phyloP scores from a whole-genome alignment of 768 basidiomycete species.

The Lentinula aciculospora region DNA sequence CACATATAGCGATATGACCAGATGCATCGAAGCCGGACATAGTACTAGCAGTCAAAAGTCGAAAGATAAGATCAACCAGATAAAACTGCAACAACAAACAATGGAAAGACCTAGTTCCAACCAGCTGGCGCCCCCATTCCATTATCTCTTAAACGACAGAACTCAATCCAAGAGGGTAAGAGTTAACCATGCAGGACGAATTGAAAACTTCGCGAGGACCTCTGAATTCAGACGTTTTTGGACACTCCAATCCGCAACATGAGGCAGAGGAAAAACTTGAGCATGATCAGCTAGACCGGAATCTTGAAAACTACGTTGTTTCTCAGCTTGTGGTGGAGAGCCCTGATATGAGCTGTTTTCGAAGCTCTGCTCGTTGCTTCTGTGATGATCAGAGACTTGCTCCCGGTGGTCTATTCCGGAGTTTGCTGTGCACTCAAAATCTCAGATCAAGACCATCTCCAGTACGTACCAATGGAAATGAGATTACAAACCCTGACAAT shows the following conservation, averaged over 20 bases:
- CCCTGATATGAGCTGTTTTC: no score
- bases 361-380: no score
- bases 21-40: constrained; percentile 90
- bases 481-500: constrained; percentile 65
- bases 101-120: constrained; percentile 91
- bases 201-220: constrained; percentile 81
- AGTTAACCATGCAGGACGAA: constrained; percentile 67
- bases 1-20: constrained; percentile 86
- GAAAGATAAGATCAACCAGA: background rate
- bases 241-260: constrained; percentile 92
- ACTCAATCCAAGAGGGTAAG: constrained; percentile 5
- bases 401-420: no score
- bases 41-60: constrained; percentile 86
- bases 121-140: constrained; percentile 81
- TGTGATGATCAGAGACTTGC: no score
- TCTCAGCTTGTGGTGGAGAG: no score
- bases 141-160: constrained; percentile 50
- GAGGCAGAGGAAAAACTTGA: constrained; percentile 83
- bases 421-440: no score
- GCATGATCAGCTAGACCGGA: constrained; percentile 66
- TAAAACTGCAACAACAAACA: constrained; percentile 35
- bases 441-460: no score
- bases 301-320: constrained; percentile 71
- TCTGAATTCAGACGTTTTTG: constrained; percentile 85
- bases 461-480: no score